Evolutionary conservation across 495 filamentous ascomycete genomes (phyloP).

Genomic region (Cenococcum geophilum): DNA sequence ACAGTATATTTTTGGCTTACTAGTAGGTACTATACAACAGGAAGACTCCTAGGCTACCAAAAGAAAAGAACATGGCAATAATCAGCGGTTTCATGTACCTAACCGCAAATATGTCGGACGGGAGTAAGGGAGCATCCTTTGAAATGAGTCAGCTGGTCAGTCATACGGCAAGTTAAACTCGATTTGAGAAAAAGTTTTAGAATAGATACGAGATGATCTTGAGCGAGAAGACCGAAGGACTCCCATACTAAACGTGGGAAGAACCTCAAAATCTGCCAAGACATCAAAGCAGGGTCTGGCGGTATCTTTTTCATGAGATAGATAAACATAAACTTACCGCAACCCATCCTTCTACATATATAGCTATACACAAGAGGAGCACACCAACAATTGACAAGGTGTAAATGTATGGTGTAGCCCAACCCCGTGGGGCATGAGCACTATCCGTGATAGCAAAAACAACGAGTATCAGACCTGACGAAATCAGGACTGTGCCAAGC

Average conservation of each 20-base stretch:
- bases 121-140: constrained; percentile 47
- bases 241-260: too few relatives aligned
- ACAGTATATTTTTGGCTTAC: constrained; percentile 43
- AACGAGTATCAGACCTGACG: constrained; percentile 61
- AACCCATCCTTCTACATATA: constrained; percentile 75
- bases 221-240: too few relatives aligned
- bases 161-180: too few relatives aligned
- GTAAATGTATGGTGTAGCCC: constrained; percentile 67
- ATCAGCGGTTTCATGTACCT: constrained; percentile 66
- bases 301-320: neutral
- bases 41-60: constrained; percentile 70
- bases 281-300: too few relatives aligned
- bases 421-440: constrained; percentile 61
- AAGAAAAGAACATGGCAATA: constrained; percentile 63
- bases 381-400: constrained; percentile 55
- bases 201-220: too few relatives aligned
- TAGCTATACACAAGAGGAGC: constrained; percentile 49
- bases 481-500: constrained; percentile 57
- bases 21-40: constrained; percentile 75
- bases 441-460: constrained; percentile 76
- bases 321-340: constrained; percentile 34
- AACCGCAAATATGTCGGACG: constrained; percentile 65
- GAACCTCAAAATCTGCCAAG: too few relatives aligned
- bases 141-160: neutral
- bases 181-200: too few relatives aligned